Percentiles rank a stretch among this genome's conserved stretches.
These are phyloP conservation scores for Bipolaris victoriae DNA, from an alignment of 2,329 filamentous ascomycete genomes.

Conservation along the genomic window DNA sequence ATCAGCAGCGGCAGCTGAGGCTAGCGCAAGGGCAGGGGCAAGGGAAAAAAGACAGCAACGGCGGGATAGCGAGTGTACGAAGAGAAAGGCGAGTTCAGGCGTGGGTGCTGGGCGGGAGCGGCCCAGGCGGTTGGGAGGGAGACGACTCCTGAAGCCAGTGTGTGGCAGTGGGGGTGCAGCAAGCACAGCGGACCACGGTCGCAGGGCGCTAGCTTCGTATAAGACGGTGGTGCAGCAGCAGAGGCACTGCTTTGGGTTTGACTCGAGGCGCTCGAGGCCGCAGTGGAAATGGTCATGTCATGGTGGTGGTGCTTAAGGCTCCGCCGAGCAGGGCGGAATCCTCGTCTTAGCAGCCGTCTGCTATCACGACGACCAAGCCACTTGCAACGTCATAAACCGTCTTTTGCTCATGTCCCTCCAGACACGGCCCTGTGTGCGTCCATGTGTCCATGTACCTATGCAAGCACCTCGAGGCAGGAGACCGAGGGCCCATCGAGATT, in stretches of 20 bases:
- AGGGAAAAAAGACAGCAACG: neutral
- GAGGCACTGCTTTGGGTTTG: conserved; percentile 12
- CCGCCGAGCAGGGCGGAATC: conserved; percentile 11
- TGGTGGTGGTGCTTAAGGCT: neutral
- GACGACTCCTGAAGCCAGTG: conserved; percentile 24
- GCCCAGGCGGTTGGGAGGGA: conserved; percentile 13
- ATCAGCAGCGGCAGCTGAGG: conserved; percentile 9
- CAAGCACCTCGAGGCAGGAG: too few species aligned
- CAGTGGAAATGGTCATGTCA: neutral
- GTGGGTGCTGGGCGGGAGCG: conserved; percentile 3
- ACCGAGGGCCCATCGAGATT: neutral
- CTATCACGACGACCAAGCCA: conserved; percentile 7
- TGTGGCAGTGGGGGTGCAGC: conserved; percentile 19
- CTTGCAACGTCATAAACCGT: conserved; percentile 13
- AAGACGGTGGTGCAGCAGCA: conserved; percentile 10
- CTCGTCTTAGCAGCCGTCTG: conserved; percentile 12
- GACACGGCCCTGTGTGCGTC: neutral
- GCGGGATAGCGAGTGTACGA: conserved; percentile 20
- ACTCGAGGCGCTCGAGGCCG: conserved; percentile 9
- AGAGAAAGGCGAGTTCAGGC: conserved; percentile 12
- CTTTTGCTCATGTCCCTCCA: conserved; percentile 1
- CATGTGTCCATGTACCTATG: too few species aligned
- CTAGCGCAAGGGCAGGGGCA: conserved; percentile 6
- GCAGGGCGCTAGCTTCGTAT: conserved; percentile 24
- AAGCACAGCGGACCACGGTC: conserved; percentile 9